Percentiles rank a stretch among this genome's conserved stretches.
These are phyloP conservation scores for Trichosporon sp. DNA, from an alignment of 1,284 basidiomycete genomes.

Conservation along the genomic window DNA sequence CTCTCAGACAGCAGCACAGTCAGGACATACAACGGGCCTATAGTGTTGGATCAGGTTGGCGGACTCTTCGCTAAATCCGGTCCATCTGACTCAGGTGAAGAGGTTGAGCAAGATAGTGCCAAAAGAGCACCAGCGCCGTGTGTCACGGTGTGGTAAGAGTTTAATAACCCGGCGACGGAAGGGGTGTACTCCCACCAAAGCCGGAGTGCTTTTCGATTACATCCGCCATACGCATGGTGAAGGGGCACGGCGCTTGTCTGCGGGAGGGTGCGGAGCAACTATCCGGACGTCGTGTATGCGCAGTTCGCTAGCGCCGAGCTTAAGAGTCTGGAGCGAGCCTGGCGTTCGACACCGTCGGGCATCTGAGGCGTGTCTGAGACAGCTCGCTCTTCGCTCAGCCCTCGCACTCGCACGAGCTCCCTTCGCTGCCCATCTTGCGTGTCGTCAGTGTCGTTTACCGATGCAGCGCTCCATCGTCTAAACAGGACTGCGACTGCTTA, in stretches of 20 bases:
- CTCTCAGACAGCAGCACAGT: neutral
- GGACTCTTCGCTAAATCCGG: neutral
- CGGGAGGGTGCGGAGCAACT: slow-evolving; percentile 5
- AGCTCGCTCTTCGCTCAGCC: neutral
- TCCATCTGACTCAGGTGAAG: neutral
- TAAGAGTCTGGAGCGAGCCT: slow-evolving; percentile 8
- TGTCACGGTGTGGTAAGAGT: neutral
- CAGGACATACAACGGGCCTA: too few relatives aligned
- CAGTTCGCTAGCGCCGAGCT: neutral
- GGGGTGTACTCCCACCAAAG: too few relatives aligned
- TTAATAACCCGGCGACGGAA: neutral
- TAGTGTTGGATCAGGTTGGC: neutral
- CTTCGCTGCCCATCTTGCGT: neutral
- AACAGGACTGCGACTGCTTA: neutral
- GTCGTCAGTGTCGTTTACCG: neutral
- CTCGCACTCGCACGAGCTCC: neutral
- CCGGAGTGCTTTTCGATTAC: neutral
- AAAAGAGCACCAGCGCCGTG: neutral
- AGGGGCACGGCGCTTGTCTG: neutral
- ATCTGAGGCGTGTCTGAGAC: neutral
- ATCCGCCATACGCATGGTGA: neutral
- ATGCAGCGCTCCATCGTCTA: neutral
- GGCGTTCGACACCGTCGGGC: neutral
- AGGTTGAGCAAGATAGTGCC: neutral
- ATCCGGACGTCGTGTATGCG: neutral